Percentiles rank a stretch among this genome's conserved stretches.
Conservation (phyloP, 345 rosid genomes). For the Gynandropsis gynandra region DNA sequence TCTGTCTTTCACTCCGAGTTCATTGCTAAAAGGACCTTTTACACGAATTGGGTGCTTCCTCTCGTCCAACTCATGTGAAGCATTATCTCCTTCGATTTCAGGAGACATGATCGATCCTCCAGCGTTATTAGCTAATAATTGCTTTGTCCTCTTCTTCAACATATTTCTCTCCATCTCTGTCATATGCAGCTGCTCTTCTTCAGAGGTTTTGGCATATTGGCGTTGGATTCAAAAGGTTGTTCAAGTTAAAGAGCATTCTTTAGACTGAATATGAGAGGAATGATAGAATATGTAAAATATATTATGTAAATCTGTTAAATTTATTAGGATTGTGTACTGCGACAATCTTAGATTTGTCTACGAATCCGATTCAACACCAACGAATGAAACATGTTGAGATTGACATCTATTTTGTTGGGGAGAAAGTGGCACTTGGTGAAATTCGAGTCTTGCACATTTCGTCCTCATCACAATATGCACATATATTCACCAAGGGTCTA, state of each 20-base stretch:
- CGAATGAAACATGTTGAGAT: too few species aligned
- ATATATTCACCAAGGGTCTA: too few species aligned
- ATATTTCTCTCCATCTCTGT: conserved; percentile 37
- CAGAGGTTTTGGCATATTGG: conserved; percentile 47
- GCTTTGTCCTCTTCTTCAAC: conserved; percentile 36
- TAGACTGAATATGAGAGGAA: conserved; percentile 71
- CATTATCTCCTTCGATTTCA: conserved; percentile 33
- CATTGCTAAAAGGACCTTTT: conserved; percentile 23
- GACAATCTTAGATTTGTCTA: too few species aligned
- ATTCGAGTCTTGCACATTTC: too few species aligned
- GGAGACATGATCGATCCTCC: conserved; percentile 21
- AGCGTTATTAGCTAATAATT: conserved; percentile 24
- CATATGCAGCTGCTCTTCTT: conserved; percentile 51
- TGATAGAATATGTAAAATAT: too few species aligned
- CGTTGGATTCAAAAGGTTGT: conserved; percentile 70
- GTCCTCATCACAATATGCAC: too few species aligned
- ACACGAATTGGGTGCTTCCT: conserved; percentile 19
- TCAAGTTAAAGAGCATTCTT: conserved; percentile 71
- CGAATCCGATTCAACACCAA: too few species aligned
- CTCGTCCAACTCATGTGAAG: conserved; percentile 21
- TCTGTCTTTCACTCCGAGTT: conserved; percentile 23
- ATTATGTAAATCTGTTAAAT: too few species aligned
- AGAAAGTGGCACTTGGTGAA: too few species aligned
- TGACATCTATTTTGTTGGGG: too few species aligned
- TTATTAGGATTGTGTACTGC: too few species aligned